A percentile compares a stretch with the other conserved stretches of the same genome.
Conservation (phyloP, 1,139 yeast species). For the Insectozyma bohioensis region DNA sequence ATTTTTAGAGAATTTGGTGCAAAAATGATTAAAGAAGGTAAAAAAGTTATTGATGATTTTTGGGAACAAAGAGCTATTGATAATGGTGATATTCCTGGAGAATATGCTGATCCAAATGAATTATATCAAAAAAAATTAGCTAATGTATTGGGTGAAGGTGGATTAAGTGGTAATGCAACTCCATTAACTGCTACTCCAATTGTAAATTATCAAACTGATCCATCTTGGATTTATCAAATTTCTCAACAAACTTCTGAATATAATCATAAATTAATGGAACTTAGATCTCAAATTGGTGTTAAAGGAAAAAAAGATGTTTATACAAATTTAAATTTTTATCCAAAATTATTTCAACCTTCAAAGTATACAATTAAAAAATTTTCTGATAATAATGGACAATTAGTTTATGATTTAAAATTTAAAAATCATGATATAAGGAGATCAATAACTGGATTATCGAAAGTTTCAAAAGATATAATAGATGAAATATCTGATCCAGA, state of each 20-base stretch:
- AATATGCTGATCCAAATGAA: conserved; percentile 75
- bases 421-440: conserved; percentile 17
- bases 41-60: conserved; percentile 82
- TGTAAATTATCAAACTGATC: conserved; percentile 55
- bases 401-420: conserved; percentile 49
- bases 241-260: conserved; percentile 73
- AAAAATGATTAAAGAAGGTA: conserved; percentile 75
- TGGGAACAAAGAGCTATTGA: conserved; percentile 74
- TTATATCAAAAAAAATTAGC: conserved; percentile 23
- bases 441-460: conserved; percentile 61
- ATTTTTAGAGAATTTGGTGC: conserved; percentile 94
- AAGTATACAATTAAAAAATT: conserved; percentile 22
- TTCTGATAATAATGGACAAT: conserved; percentile 14
- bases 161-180: conserved; percentile 24
- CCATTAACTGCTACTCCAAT: conserved; percentile 42
- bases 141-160: conserved; percentile 19
- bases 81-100: conserved; percentile 76
- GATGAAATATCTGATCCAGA: conserved; percentile 56
- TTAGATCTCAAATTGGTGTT: conserved; percentile 52
- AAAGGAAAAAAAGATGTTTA: conserved; percentile 78
- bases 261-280: conserved; percentile 61
- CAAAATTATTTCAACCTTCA: conserved; percentile 74
- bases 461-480: conserved; percentile 57
- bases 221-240: conserved; percentile 85
- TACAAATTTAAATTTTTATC: conserved; percentile 75